phyloP scores from a whole-genome alignment of 768 basidiomycete genomes.

The Cystofilobasidium capitatum region DNA sequence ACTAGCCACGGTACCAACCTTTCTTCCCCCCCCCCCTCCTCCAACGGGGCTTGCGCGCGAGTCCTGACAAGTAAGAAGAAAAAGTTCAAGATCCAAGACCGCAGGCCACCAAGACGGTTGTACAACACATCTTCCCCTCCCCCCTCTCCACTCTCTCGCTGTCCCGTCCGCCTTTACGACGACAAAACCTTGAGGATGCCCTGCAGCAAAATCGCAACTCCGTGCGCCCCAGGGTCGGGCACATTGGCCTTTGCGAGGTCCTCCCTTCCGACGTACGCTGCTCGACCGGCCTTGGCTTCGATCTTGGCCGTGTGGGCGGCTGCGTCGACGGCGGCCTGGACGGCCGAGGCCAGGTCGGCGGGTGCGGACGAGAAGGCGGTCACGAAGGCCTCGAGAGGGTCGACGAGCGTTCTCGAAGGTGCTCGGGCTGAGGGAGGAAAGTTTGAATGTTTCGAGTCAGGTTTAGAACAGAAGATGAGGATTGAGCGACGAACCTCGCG shows the following conservation, averaged over 20 bases:
- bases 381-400: constrained; percentile 74
- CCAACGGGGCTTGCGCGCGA: too few relatives aligned
- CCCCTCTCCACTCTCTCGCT: too few relatives aligned
- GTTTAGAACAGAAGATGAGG: background rate
- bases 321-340: constrained; percentile 53
- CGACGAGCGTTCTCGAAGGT: constrained; percentile 80
- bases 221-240: constrained; percentile 88
- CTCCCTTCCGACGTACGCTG: constrained; percentile 54
- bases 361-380: constrained; percentile 41
- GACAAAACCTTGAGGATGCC: constrained; percentile 16
- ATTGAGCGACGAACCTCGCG: constrained; percentile 41
- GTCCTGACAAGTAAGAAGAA: too few relatives aligned
- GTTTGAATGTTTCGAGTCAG: background rate
- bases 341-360: constrained; percentile 47
- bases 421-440: constrained; percentile 50
- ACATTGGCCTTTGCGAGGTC: constrained; percentile 52
- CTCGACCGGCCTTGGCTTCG: constrained; percentile 76
- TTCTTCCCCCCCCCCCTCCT: too few relatives aligned
- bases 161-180: background rate
- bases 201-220: constrained; percentile 43
- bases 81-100: too few relatives aligned
- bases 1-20: too few relatives aligned
- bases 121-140: background rate
- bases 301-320: constrained; percentile 65
- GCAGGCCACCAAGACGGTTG: too few relatives aligned